Evolutionary conservation across 164 flowering plant species (phyloP).

Genomic region (Buxus sempervirens): DNA sequence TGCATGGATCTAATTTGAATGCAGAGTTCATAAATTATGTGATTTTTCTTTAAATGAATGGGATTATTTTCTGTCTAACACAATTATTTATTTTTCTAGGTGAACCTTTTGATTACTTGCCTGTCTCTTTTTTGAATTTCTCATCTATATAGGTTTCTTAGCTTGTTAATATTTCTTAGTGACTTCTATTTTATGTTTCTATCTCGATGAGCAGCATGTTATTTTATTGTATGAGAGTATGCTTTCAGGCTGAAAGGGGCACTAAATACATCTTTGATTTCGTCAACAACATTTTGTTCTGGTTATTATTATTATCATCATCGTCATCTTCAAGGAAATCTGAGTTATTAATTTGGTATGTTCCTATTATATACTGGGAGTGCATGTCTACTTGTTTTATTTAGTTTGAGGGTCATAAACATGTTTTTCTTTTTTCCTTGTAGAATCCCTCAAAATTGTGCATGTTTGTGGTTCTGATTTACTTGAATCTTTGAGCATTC

Average conservation of each 20-base stretch:
- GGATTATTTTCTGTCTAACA: no score
- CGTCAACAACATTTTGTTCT: background rate
- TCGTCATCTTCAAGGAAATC: background rate
- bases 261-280: background rate
- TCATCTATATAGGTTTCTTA: no score
- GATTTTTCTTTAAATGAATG: no score
- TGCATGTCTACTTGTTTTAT: background rate
- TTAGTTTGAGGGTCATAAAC: background rate
- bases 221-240: background rate
- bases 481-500: slow-evolving; percentile 66
- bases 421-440: slow-evolving; percentile 12
- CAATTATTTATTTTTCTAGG: no score
- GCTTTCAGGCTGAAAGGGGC: background rate
- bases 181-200: background rate
- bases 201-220: background rate
- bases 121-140: no score
- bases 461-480: slow-evolving; percentile 95
- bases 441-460: slow-evolving; percentile 73
- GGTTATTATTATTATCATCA: no score
- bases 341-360: no score
- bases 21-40: no score
- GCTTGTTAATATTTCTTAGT: no score
- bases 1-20: no score
- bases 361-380: background rate
- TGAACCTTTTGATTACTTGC: no score